Conservation (phyloP, 1,139 yeast species). For the Yamadazyma songkhlaensis region DNA sequence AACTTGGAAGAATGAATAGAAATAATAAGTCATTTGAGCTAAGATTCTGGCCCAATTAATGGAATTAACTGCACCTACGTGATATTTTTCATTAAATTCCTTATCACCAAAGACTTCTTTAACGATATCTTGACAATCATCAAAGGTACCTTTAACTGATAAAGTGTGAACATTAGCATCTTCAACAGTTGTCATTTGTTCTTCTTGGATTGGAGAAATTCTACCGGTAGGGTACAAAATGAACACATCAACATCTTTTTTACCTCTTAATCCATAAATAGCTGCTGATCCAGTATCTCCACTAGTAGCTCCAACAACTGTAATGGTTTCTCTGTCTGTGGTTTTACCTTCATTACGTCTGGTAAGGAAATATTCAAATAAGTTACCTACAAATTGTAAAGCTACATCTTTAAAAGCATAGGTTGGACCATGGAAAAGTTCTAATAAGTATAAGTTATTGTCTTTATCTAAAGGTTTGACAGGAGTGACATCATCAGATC, state of each 20-base stretch:
- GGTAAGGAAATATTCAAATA: slow-evolving; percentile 84
- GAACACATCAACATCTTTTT: slow-evolving; percentile 94
- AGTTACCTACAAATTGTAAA: slow-evolving; percentile 92
- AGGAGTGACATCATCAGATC: slow-evolving; percentile 86
- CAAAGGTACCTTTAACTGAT: slow-evolving; percentile 93
- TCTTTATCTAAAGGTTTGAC: slow-evolving; percentile 54
- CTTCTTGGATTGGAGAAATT: slow-evolving; percentile 96
- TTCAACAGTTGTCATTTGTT: slow-evolving; percentile 97
- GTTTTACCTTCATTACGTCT: slow-evolving; percentile 70
- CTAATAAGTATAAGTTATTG: slow-evolving; percentile 66
- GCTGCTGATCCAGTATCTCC: slow-evolving; percentile 99
- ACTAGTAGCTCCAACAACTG: slow-evolving; percentile 98
- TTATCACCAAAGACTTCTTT: slow-evolving; percentile 88
- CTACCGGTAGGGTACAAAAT: slow-evolving; percentile 96
- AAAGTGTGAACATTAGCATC: slow-evolving; percentile 92
- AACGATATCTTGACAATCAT: slow-evolving; percentile 96
- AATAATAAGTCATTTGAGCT: slow-evolving; percentile 96
- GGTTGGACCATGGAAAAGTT: slow-evolving; percentile 97
- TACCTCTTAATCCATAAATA: slow-evolving; percentile 93
- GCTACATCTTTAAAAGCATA: slow-evolving; percentile 99
- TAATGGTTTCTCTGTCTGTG: slow-evolving; percentile 68
- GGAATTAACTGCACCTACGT: slow-evolving; percentile 96
- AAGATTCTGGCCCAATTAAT: slow-evolving; percentile 98
- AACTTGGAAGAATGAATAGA: slow-evolving; percentile 77
- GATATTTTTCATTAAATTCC: slow-evolving; percentile 84